phyloP scores from a whole-genome alignment of 441 rosid genomes.

The Populus hybrid region DNA sequence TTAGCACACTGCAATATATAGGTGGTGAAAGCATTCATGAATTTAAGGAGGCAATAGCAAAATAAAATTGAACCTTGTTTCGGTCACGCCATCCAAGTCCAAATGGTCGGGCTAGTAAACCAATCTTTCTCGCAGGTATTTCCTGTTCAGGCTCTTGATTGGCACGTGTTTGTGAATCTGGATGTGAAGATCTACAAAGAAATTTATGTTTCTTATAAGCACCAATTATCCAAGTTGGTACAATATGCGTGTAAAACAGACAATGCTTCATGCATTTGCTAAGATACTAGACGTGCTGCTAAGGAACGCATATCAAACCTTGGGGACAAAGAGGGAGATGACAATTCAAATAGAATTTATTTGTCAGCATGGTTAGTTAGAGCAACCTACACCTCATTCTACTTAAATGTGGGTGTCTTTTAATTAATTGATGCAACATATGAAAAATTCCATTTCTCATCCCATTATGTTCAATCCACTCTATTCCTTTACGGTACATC shows the following conservation, averaged over 20 bases:
- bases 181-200: constrained; percentile 46
- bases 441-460: background rate
- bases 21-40: background rate
- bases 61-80: constrained; percentile 59
- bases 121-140: constrained; percentile 63
- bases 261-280: background rate
- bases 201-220: constrained; percentile 12
- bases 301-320: background rate
- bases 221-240: background rate
- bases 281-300: background rate
- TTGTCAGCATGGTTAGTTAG: background rate
- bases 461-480: background rate
- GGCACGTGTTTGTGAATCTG: constrained; percentile 43
- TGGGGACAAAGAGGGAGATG: background rate
- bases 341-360: background rate
- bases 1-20: background rate
- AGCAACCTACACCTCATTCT: background rate
- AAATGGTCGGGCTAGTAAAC: constrained; percentile 84
- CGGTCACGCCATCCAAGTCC: constrained; percentile 96
- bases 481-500: background rate
- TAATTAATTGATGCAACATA: too few relatives aligned
- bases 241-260: background rate
- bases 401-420: too few relatives aligned
- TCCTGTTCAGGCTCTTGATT: constrained; percentile 66
- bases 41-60: background rate